A percentile compares a stretch with the other conserved stretches of the same genome.
phyloP scores from a whole-genome alignment of 805 yeast genomes.

The Pichia californica region DNA sequence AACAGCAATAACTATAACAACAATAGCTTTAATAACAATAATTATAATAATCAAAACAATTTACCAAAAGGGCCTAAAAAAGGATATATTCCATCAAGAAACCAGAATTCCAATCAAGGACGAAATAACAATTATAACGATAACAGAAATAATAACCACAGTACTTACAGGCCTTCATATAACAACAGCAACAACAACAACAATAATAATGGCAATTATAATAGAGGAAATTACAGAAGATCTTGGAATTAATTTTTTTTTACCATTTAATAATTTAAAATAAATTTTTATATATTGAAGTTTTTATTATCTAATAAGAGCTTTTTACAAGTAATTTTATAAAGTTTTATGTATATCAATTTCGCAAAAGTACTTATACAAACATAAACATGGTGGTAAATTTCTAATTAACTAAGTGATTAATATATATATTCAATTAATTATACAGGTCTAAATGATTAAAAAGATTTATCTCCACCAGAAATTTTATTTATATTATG shows the following conservation, averaged over 20 bases:
- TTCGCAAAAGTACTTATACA: too few species aligned
- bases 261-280: too few species aligned
- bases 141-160: slow-evolving; percentile 11
- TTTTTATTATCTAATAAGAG: too few species aligned
- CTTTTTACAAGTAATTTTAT: too few species aligned
- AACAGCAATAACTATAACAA: slow-evolving; percentile 3
- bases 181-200: slow-evolving; percentile 4
- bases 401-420: too few species aligned
- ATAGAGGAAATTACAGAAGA: not conserved
- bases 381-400: too few species aligned
- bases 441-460: too few species aligned
- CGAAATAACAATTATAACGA: not conserved
- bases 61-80: slow-evolving; percentile 5
- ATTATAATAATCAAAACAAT: not conserved
- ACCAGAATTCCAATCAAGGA: slow-evolving; percentile 1
- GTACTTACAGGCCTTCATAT: slow-evolving; percentile 8
- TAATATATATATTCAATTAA: too few species aligned
- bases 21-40: not conserved
- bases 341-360: too few species aligned
- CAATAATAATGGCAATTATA: not conserved
- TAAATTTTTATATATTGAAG: too few species aligned
- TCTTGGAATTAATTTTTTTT: not conserved
- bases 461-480: slow-evolving; percentile 16
- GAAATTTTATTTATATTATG: slow-evolving; percentile 36
- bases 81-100: slow-evolving; percentile 4